phyloP scores from a whole-genome alignment of 257 asterid genomes.

The Anisodus tanguticus region DNA sequence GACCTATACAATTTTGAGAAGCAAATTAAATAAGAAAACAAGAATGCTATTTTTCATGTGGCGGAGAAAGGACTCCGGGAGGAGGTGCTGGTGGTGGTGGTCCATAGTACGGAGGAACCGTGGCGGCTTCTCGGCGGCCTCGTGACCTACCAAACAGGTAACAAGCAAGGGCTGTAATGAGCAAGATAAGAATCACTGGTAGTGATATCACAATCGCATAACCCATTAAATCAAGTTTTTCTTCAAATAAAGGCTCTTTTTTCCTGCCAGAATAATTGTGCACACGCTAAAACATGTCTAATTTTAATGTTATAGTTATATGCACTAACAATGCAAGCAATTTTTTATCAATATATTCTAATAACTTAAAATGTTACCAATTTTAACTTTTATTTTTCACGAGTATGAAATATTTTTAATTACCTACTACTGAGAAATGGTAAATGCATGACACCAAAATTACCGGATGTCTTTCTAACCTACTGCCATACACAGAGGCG shows the following conservation, averaged over 20 bases:
- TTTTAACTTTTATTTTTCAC: no score
- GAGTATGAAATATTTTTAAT: not conserved
- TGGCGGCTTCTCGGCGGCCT: conserved; percentile 35
- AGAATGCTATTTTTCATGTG: conserved; percentile 30
- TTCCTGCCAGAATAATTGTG: not conserved
- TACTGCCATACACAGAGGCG: not conserved
- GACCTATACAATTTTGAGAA: not conserved
- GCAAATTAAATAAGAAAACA: not conserved
- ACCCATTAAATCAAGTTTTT: conserved; percentile 43
- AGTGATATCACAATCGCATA: conserved; percentile 58
- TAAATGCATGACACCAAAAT: not conserved
- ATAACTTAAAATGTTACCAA: no score
- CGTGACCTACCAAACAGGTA: conserved; percentile 61
- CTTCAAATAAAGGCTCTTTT: not conserved
- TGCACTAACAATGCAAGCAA: no score
- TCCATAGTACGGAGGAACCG: conserved; percentile 49
- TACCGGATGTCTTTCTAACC: not conserved
- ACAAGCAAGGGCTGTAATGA: conserved; percentile 58
- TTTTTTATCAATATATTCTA: no score
- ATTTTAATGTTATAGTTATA: not conserved
- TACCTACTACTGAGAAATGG: no score
- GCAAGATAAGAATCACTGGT: conserved; percentile 57
- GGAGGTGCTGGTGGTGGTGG: conserved; percentile 53
- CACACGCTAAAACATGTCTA: not conserved
- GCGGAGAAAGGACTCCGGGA: conserved; percentile 5